Evolutionary conservation across 1,284 basidiomycete species (phyloP), one percentile per base, ranked within the genome.

Genomic region (Earliella scabrosa): DNA sequence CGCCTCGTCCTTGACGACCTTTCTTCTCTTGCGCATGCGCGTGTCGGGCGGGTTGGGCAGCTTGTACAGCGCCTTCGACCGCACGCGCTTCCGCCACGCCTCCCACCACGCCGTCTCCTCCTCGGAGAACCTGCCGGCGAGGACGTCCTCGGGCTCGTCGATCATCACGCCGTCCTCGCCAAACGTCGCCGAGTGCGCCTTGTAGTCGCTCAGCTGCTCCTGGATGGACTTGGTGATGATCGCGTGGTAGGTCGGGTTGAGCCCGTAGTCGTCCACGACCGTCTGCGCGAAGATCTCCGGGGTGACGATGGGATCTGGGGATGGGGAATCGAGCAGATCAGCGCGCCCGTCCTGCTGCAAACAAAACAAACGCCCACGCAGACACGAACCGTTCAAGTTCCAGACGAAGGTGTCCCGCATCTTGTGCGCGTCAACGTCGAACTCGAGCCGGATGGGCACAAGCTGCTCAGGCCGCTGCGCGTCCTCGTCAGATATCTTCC

Each of bases 351-450:
- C 9, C 7, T 24, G 31, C 7, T 32, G 31, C 31, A 46, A n/a
- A 5, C 23, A 23, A 41, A 9, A 26, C 27, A 9, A 36, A 10
- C 14, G 35, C 21, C 32, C 21, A 27, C 29, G 16, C 26, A 38
- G 2, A 43, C 26, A 48, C 16, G 26, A 38, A 95, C 94, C 94
- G 65, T 92, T 89, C 50, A 96, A 76, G 69, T 99, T 98, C 97
- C 97, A 99, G 32, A 97, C 86, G 73, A 99, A 98, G 0, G 97
- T 96, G 71, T 99, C 97, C 35, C 95, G 86, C 79, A 98, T 87
- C 73, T 91, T 93, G 70, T 92, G 90, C 68, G 93, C 91, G 56
- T 92, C 90, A 52, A 97, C 88, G 65, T 99, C 97, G 66, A 98
- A 88, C 73, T 99, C 97, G 48, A 99, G 78, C 20, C 97, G 86